Base-by-base conservation (phyloP, 306 rosid genomes). In the Rubus parviflorus region DNA sequence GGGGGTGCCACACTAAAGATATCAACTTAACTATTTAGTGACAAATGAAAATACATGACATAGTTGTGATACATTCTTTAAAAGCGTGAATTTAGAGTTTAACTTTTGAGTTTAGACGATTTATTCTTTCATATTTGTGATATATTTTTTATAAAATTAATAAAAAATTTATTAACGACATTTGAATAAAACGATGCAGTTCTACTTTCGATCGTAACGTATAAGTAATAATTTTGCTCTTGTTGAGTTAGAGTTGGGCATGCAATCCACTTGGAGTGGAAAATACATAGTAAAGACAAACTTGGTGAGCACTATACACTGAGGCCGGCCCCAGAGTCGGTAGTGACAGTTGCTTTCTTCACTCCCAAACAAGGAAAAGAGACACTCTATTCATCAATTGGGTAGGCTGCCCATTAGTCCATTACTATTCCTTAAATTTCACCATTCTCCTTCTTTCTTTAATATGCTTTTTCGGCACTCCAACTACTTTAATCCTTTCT, bases 311-410 rank as follows among this genome's bases (percentile, higher is more conserved):
- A 4, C 8, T 37, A 14, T 49, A 49, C 19, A 37, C 61, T 60
- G 74, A 81, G 83, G 84, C 72, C 77, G 76, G 68, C 70, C 20
- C 60, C n/a, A 61, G 43, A 64, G 70, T 38, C 70, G 1, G 47
- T 40, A 40, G 70, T 40, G 45, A 12, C 75, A 62, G 77, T 64
- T 75, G 71, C 68, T 82, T 79, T 81, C 83, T 79, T 68, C 81
- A 42, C 83, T 81, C 84, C 75, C 81, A 78, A 86, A 80, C 84
- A 69, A 78, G 79, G 6, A 68, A 80, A 79, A 65, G 76, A 12
- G 70, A 78, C 85, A 65, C 63, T 41, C 63, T 41, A 65, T 73
- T 81, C 79, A 30, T 81, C 81, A 76, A 41, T 54, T 68, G 78
- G 77, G 58, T 58, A 69, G 78, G 57, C 73, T 77, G 71, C 82